Evolutionary conservation across 768 basidiomycete species (phyloP).

Genomic region (Xerocomellus intermedius): DNA sequence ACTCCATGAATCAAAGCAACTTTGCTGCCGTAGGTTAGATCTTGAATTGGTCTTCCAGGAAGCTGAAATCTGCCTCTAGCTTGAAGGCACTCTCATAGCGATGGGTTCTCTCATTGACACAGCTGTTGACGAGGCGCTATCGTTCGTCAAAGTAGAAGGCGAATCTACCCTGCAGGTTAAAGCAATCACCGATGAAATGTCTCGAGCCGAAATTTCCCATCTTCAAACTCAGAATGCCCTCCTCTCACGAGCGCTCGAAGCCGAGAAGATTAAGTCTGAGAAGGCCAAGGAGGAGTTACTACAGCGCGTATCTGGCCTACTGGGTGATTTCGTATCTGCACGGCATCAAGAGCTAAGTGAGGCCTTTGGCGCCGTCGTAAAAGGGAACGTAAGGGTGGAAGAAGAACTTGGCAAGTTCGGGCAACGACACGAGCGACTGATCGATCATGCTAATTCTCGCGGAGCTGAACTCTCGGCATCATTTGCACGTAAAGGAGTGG

Average conservation of each 20-base stretch:
- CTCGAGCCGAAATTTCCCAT: constrained; percentile 53
- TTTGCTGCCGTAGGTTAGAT: constrained; percentile 42
- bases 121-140: constrained; percentile 55
- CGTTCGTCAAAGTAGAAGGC: constrained; percentile 56
- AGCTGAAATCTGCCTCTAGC: constrained; percentile 27
- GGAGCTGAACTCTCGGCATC: constrained; percentile 40
- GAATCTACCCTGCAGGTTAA: constrained; percentile 51
- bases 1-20: constrained; percentile 41
- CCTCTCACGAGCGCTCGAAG: constrained; percentile 57
- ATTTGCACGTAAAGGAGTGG: constrained; percentile 46
- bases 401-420: constrained; percentile 47
- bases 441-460: constrained; percentile 41
- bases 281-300: constrained; percentile 71
- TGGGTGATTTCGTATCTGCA: constrained; percentile 67
- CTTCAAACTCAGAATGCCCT: constrained; percentile 70
- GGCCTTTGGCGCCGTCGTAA: constrained; percentile 51
- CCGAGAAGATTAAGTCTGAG: constrained; percentile 65
- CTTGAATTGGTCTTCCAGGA: neutral
- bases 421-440: constrained; percentile 46
- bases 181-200: constrained; percentile 44
- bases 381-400: constrained; percentile 56
- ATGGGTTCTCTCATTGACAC: constrained; percentile 61
- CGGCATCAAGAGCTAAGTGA: constrained; percentile 66
- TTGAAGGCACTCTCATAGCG: constrained; percentile 57
- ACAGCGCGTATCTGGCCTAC: constrained; percentile 67